phyloP scores from a whole-genome alignment of 1,284 basidiomycete genomes.

The Sporisorium exsertum region DNA sequence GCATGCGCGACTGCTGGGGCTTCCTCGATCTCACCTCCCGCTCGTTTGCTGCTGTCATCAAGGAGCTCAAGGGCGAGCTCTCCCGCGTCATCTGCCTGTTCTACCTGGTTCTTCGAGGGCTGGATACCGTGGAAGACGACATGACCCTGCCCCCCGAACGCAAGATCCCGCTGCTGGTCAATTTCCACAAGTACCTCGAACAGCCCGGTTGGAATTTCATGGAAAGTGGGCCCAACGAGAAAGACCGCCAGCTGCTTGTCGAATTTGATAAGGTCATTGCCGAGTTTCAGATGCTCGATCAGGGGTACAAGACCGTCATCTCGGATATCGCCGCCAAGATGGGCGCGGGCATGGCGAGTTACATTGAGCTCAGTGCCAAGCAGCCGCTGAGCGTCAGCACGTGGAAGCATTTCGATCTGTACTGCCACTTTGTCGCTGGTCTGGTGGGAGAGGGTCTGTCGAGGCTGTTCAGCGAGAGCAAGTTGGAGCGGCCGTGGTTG shows the following conservation, averaged over 20 bases:
- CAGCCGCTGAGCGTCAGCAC: slow-evolving; percentile 52
- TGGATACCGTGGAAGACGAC: slow-evolving; percentile 98
- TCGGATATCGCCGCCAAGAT: slow-evolving; percentile 78
- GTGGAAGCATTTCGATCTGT: slow-evolving; percentile 87
- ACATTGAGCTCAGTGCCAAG: slow-evolving; percentile 69
- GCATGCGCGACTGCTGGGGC: slow-evolving; percentile 90
- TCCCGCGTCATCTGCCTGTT: slow-evolving; percentile 90
- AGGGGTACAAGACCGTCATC: slow-evolving; percentile 82
- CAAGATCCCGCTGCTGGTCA: slow-evolving; percentile 87
- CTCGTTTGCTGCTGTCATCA: slow-evolving; percentile 93
- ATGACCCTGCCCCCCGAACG: slow-evolving; percentile 90
- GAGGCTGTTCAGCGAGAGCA: slow-evolving; percentile 86
- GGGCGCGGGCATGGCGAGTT: slow-evolving; percentile 96
- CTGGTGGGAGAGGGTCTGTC: slow-evolving; percentile 97
- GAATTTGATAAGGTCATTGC: slow-evolving; percentile 87
- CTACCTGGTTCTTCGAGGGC: slow-evolving; percentile 90
- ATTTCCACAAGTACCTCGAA: slow-evolving; percentile 84
- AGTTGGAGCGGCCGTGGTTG: slow-evolving; percentile 83
- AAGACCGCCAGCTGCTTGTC: slow-evolving; percentile 86
- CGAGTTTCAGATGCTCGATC: slow-evolving; percentile 76
- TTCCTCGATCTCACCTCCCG: slow-evolving; percentile 89
- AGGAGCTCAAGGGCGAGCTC: slow-evolving; percentile 94
- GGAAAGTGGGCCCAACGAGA: slow-evolving; percentile 86
- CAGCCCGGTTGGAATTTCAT: slow-evolving; percentile 89
- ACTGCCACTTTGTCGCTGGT: slow-evolving; percentile 98